Base-by-base conservation (phyloP, 2,329 filamentous ascomycete species). In the Exophiala viscosa region DNA sequence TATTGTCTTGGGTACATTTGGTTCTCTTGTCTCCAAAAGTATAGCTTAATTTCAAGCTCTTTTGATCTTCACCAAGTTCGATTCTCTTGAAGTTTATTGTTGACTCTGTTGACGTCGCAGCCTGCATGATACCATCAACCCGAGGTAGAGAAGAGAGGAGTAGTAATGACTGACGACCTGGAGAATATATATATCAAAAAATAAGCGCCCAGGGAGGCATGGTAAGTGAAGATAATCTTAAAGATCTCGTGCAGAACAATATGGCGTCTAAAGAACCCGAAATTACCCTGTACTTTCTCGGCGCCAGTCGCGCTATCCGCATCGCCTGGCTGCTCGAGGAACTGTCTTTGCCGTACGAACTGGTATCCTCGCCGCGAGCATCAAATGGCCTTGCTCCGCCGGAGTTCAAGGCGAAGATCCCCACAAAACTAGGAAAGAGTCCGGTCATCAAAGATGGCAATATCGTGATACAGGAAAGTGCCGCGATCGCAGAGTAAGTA, bases 321-420 rank as follows among this genome's bases (percentile, higher is more conserved):
- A 85, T 91, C 52, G 75, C 92, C 43, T 95, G 88, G 87, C 83
- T 95, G 6, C 80, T 95, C 36, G 87, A 92, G 67, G 88, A 91
- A 69, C 83, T 93, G 58, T 78, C 86, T 39, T 69, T 95, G 23
- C 79, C 85, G 31, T 95, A 95, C 70, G 82, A 90, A 54, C 72
- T 96, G 52, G 82, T 91, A 64, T 77, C 86, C 48, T 92, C 87
- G 76, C 88, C 87, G 67, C 86, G 91, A 31, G 66, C 68, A 28
- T 61, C 70, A 48, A 80, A 85, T 47, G 79, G 76, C 62, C 46
- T 58, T 15, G 75, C 87, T 11, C 90, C 90, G 1, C 49, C 42
- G 23, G 56, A 59, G 13, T 74, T 76, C 66, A 75, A 73, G 57
- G 61, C 67, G 17, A 64, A 64, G 14, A 69, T 68, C 3, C 69